phyloP scores from a whole-genome alignment of 345 rosid species.

The Euphorbia lathyris region DNA sequence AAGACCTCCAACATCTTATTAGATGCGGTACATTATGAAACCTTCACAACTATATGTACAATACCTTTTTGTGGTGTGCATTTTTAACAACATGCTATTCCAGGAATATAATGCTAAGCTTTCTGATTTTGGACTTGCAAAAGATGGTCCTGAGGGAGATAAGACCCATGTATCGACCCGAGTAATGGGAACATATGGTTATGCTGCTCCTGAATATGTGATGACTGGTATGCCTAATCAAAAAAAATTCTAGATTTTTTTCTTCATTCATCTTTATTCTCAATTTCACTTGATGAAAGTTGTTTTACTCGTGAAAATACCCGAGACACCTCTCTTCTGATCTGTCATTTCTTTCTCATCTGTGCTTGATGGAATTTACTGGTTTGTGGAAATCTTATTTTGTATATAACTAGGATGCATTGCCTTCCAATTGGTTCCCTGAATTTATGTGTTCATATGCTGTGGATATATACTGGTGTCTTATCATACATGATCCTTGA shows the following conservation, averaged over 20 bases:
- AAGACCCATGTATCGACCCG: slow-evolving; percentile 98
- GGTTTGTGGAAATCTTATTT: too few species aligned
- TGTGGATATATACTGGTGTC: too few species aligned
- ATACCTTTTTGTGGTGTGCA: slow-evolving; percentile 4
- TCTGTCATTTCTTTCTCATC: too few species aligned
- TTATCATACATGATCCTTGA: neutral
- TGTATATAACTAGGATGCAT: too few species aligned
- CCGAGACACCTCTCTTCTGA: too few species aligned
- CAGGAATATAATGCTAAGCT: slow-evolving; percentile 97
- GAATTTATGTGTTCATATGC: too few species aligned
- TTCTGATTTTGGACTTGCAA: slow-evolving; percentile 97
- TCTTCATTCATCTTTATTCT: too few species aligned
- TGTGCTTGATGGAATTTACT: too few species aligned
- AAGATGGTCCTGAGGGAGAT: slow-evolving; percentile 98
- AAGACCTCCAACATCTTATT: slow-evolving; percentile 92
- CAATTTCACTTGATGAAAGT: too few species aligned
- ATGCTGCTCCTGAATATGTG: slow-evolving; percentile 98
- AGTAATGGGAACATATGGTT: slow-evolving; percentile 97
- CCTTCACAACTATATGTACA: neutral
- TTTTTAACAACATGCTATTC: slow-evolving; percentile 26
- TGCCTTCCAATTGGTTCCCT: too few species aligned
- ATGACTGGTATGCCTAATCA: slow-evolving; percentile 75
- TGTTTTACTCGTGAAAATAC: too few species aligned
- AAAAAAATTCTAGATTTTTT: neutral
- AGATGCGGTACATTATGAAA: slow-evolving; percentile 60